Evolutionary conservation across 108 stramenopile species (phyloP), one percentile per base, ranked within the genome.

Genomic region (Conticribra guillardii): DNA sequence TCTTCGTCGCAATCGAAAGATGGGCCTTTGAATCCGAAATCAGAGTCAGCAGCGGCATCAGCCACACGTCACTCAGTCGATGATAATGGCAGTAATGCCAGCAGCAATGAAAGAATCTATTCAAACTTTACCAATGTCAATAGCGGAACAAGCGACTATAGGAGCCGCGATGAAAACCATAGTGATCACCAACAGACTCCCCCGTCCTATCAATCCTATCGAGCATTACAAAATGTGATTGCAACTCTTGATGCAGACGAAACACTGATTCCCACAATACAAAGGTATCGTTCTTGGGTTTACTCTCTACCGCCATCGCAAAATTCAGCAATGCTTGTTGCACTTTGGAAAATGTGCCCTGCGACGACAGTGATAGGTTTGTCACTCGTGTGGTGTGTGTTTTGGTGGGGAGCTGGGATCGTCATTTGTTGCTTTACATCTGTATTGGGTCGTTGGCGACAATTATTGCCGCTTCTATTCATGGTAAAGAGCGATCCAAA

Each of bases 191-290:
- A n/a, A n/a, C 4, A 3, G 30, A 47, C 28, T 29, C 52, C 45
- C 32, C 23, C 56, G 26, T 21, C 60, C 4, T 53, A 55, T 19
- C 56, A 67, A 15, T 76, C 75, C 0, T 76, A 69, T 49, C 34
- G 55, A 48, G 60, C 60, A 15, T 66, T 69, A 41, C 67, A 68
- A 37, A 55, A 56, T 27, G 61, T 76, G 9, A 76, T 76, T 48
- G 33, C 75, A 26, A 68, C 46, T 47, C 60, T 76, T n/a, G 75
- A 76, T 49, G 75, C 75, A 2, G 75, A 76, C 54, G 75, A 76
- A 64, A 44, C 67, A 33, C 54, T 76, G 3, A 69, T 76, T 47
- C 75, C 75, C 0, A 59, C 75, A 17, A 76, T 76, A 49, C 28
- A 63, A 37, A 63, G 75, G 8, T 76, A 69, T 26, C 60, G 55